phyloP scores from a whole-genome alignment of 2,329 filamentous ascomycete genomes.

The Clonostachys chloroleuca region DNA sequence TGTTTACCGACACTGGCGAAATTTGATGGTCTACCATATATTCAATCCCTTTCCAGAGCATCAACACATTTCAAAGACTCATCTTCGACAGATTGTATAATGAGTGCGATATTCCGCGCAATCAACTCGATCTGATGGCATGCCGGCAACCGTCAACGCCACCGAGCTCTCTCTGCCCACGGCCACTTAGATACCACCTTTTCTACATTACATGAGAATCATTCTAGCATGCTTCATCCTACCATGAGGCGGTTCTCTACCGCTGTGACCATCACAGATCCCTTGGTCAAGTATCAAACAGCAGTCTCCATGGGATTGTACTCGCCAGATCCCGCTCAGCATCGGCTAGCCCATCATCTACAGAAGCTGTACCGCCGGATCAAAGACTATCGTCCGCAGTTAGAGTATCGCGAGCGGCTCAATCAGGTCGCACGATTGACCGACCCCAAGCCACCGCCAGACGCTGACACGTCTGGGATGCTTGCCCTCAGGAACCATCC shows the following conservation, averaged over 20 bases:
- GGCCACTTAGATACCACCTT: background rate
- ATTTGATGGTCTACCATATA: no score
- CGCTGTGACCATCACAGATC: slow-evolving; percentile 62
- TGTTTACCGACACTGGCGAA: no score
- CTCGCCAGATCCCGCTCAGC: slow-evolving; percentile 66
- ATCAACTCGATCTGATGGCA: no score
- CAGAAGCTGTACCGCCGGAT: slow-evolving; percentile 72
- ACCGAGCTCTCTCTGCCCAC: background rate
- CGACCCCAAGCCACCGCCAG: slow-evolving; percentile 8
- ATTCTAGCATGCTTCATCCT: background rate
- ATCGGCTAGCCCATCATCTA: slow-evolving; percentile 69
- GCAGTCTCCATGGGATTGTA: slow-evolving; percentile 64
- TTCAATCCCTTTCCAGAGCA: no score
- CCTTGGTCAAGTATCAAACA: slow-evolving; percentile 71
- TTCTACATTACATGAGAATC: background rate
- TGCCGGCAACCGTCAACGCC: no score
- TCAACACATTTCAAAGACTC: no score
- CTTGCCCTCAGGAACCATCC: slow-evolving; percentile 49
- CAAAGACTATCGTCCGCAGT: slow-evolving; percentile 72
- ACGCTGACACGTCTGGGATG: slow-evolving; percentile 20
- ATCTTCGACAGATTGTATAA: no score
- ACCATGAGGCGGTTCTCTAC: slow-evolving; percentile 31
- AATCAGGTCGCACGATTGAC: slow-evolving; percentile 50
- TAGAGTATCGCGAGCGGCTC: slow-evolving; percentile 64
- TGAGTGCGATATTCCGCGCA: no score